Evolutionary conservation across 2,329 filamentous ascomycete species (phyloP), one percentile per base, ranked within the genome.

Genomic region (Ramichloridium luteum): DNA sequence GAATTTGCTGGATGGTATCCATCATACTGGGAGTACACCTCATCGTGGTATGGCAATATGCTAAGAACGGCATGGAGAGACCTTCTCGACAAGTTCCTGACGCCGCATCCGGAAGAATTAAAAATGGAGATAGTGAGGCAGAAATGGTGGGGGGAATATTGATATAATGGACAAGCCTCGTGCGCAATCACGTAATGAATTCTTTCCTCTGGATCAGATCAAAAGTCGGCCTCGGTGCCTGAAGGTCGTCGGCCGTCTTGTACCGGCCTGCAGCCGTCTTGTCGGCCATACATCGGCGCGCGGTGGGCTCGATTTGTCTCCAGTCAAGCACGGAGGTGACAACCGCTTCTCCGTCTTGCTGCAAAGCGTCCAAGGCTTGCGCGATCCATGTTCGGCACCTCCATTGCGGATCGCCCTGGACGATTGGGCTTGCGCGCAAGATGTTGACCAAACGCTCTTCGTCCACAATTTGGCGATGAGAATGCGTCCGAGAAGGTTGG

Each of bases 1-100:
- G 63, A 68, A 40, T 51, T 55, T 16, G 50, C 58, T 13, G 62
- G 62, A 2, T 68, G 59, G 61, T 66, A 61, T 42, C 62, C 61
- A 2, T 47, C 52, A n/a, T 67, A 62, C 44, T 66, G 59, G 60
- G 60, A 64, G 37, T 61, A 60, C 35, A 60, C 57, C 5, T 50
- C 45, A 5, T 51, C 54, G 2, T 51, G 46, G 35, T 49, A 62
- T 45, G 60, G 59, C 13, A 65, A 61, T 37, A 55, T 51, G 5
- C 42, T 50, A n/a, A 61, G 60, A 29, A 40, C 37, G 16, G 61
- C 59, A 32, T 61, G 55, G 60, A 40, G 46, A 34, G 32, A 48
- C 4, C 22, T 44, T 16, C 32, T 61, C 25, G 37, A 39, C 22
- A 53, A 55, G 15, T 61, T 61, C 22, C 43, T 66, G 25, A 48